Base-by-base conservation (phyloP, 331 rosid genomes). In the Acacia concinna region DNA sequence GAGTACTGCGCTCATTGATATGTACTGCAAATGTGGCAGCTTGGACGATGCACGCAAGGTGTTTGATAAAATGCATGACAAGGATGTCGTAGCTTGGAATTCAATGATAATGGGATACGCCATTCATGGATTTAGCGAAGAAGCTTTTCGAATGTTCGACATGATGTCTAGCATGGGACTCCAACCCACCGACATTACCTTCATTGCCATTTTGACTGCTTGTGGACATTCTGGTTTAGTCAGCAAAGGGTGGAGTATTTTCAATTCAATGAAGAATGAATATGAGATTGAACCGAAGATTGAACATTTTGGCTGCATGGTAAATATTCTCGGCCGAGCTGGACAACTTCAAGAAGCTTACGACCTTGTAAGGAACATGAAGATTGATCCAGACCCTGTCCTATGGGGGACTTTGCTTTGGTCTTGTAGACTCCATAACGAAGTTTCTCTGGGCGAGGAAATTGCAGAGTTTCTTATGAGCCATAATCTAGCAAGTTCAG, bases 401-500 rank as follows among this genome's bases (percentile, higher is more conserved):
- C 21, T 94, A 23, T 92, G 95, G 98, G 97, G 97, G 69, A 87
- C 97, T 54, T 75, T 94, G 59, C 97, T 94, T 13, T 94, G 97
- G 85, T 91, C 92, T 44, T 94, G 98, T 81, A 91, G 85, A 78
- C 87, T 92, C 51, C 97, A 94, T 43, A 86, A 87, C 68, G 78
- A 88, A 76, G 78, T 89, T 37, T 59, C 86, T 10, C 77, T 94
- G 52, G 97, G 97, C 31, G 92, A 89, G 81, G 89, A 92, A 72
- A 87, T 92, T 68, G 97, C 97, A 0, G 90, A 87, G 79, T 89
- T 82, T 84, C 88, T 94, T 64, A 73, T 94, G 52, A 79, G 76
- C 73, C 82, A 82, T 15, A 31, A 86, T 44, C 87, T 92, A 47
- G 97, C 97, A n/a, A 87, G 84, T 85, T 87, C 97, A 1, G 98